Evolutionary conservation across 371 early-diverging fungal species (phyloP), one percentile per base, ranked within the genome.

Genomic region (Mortierella sp.): DNA sequence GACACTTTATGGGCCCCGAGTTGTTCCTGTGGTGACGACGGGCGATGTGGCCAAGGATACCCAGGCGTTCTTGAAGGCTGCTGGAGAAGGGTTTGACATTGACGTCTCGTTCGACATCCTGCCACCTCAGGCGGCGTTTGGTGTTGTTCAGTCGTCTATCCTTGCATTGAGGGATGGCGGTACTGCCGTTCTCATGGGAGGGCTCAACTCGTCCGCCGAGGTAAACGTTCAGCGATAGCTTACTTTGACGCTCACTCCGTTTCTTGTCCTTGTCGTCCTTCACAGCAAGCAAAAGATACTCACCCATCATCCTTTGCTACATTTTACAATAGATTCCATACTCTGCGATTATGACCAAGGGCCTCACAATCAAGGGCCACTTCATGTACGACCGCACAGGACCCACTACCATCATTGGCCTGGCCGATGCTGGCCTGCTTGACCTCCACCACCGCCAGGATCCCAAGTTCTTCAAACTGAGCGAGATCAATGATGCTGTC

Each of bases 341-440:
- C 51, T 2, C n/a, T 21, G 44, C 56, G 21, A 43, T 84, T n/a
- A 84, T 78, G 84, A 32, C 10, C 8, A 84, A 78, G 6, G 60
- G 70, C 27, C n/a, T 84, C 41, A 77, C 81, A 21, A 70, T 84
- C 75, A 84, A 81, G 55, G 84, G 82, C 29, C 48, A 75, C 35
- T 81, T 84, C n/a, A 81, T 84, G 82, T 81, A 81, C 32, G 35
- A 55, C 7, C 81, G 82, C 4, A 43, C 71, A 3, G 82, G 65
- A 12, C 44, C 71, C 27, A 77, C 74, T 5, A 48, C 75, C n/a
- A 32, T 84, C 27, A 41, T 84, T 27, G 76, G 78, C 24, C 44
- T 84, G n/a, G 68, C 70, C 21, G 84, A 84, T 18, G 75, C 84
- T 4, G 84, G 82, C 2, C 72, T 84, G 41, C 44, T 84, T 10